Percentiles rank a stretch among this genome's conserved stretches.
phyloP scores from a whole-genome alignment of 306 rosid species.

The Vigna radiata region DNA sequence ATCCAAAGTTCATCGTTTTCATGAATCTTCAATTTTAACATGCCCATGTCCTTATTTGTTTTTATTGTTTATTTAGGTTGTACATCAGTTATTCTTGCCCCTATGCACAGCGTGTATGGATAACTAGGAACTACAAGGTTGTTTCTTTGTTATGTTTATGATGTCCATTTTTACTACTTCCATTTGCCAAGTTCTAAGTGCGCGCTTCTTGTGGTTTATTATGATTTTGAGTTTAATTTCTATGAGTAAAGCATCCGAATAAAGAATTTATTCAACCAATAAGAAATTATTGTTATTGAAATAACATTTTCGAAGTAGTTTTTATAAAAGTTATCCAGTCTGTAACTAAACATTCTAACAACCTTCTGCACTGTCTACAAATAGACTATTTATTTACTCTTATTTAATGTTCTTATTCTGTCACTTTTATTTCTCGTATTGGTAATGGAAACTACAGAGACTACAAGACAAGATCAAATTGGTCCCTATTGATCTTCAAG shows the following conservation, averaged over 20 bases:
- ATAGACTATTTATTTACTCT: background rate
- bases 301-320: no score
- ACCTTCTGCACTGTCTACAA: no score
- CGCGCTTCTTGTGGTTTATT: background rate
- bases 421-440: background rate
- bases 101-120: conserved; percentile 91
- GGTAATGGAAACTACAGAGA: conserved; percentile 56
- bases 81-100: conserved; percentile 67
- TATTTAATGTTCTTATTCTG: background rate
- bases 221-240: background rate
- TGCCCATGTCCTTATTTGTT: background rate
- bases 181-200: background rate
- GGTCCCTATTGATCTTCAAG: conserved; percentile 65
- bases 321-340: no score
- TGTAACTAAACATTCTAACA: no score
- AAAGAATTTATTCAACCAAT: no score
- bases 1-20: background rate
- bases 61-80: conserved; percentile 51
- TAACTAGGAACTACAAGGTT: conserved; percentile 84
- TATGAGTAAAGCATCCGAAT: background rate
- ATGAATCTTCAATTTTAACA: background rate
- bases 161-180: background rate
- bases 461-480: conserved; percentile 72
- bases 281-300: no score
- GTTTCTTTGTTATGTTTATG: background rate